phyloP scores from a whole-genome alignment of 331 rosid species.

The Arachis monticola region DNA sequence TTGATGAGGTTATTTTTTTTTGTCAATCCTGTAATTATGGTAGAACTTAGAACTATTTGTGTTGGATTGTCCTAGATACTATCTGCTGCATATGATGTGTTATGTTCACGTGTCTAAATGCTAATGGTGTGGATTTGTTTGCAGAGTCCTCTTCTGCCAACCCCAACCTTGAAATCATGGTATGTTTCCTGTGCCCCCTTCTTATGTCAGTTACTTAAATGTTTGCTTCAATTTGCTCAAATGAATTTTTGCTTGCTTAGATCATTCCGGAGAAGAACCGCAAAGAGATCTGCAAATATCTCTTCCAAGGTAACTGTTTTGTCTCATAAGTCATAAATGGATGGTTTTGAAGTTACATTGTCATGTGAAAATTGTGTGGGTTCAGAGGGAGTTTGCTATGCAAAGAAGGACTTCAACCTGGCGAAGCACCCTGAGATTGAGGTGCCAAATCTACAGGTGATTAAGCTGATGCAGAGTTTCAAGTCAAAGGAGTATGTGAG shows the following conservation, averaged over 20 bases:
- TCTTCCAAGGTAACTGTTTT: slow-evolving; percentile 66
- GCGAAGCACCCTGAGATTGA: slow-evolving; percentile 87
- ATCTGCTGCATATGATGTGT: neutral
- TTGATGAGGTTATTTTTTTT: neutral
- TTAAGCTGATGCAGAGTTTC: slow-evolving; percentile 91
- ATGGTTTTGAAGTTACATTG: neutral
- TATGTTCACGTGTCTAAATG: neutral
- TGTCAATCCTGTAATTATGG: neutral
- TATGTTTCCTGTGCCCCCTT: neutral
- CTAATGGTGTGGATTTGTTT: slow-evolving; percentile 8
- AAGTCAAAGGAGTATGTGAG: slow-evolving; percentile 83
- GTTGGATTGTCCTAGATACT: neutral
- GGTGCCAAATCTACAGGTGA: slow-evolving; percentile 88
- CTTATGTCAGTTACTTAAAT: neutral
- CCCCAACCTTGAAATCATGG: slow-evolving; percentile 34
- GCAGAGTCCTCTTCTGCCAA: neutral
- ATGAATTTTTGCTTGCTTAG: slow-evolving; percentile 18
- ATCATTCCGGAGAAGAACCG: slow-evolving; percentile 89
- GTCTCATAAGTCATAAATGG: neutral
- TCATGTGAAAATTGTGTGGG: neutral
- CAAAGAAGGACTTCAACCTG: slow-evolving; percentile 81
- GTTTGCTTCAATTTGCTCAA: neutral
- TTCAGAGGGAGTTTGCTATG: slow-evolving; percentile 86
- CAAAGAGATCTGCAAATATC: slow-evolving; percentile 86
- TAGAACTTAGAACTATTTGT: neutral